Conservation (phyloP, 495 filamentous ascomycete species). For the Sabuloglossum arenarium region DNA sequence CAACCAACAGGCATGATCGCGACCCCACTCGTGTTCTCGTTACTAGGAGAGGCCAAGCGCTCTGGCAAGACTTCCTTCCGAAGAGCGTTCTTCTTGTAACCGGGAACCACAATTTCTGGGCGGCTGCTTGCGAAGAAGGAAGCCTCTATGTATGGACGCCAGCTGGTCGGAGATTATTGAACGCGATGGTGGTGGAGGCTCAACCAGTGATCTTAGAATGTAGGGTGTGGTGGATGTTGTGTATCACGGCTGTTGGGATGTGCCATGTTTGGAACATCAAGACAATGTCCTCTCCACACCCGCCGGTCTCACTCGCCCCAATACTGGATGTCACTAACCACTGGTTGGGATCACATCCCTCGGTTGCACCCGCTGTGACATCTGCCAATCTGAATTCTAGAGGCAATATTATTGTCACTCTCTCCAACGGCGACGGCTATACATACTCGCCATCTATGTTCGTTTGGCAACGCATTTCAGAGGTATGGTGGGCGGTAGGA, state of each 20-base stretch:
- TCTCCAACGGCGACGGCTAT: conserved; percentile 87
- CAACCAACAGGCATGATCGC: conserved; percentile 34
- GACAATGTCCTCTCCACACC: conserved; percentile 64
- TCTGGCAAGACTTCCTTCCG: conserved; percentile 91
- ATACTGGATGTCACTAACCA: conserved; percentile 63
- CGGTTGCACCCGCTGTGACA: conserved; percentile 56
- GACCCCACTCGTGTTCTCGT: conserved; percentile 71
- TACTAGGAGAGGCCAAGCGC: conserved; percentile 54
- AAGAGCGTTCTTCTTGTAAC: conserved; percentile 65
- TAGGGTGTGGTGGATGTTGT: conserved; percentile 71
- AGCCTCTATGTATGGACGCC: conserved; percentile 88
- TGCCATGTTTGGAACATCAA: conserved; percentile 90
- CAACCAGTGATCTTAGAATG: conserved; percentile 88
- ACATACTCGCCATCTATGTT: conserved; percentile 64
- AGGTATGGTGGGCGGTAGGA: conserved; percentile 95
- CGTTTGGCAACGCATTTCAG: conserved; percentile 84
- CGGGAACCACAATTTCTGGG: conserved; percentile 79
- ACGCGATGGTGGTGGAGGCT: conserved; percentile 67
- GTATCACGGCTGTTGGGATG: conserved; percentile 70
- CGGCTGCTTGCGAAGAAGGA: conserved; percentile 81
- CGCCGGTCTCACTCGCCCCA: conserved; percentile 76
- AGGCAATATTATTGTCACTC: conserved; percentile 60
- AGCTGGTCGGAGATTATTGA: conserved; percentile 70
- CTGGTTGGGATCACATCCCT: conserved; percentile 46
- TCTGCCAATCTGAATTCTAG: conserved; percentile 77